Conservation (phyloP, 306 rosid species). For the Oemleria cerasiformis region DNA sequence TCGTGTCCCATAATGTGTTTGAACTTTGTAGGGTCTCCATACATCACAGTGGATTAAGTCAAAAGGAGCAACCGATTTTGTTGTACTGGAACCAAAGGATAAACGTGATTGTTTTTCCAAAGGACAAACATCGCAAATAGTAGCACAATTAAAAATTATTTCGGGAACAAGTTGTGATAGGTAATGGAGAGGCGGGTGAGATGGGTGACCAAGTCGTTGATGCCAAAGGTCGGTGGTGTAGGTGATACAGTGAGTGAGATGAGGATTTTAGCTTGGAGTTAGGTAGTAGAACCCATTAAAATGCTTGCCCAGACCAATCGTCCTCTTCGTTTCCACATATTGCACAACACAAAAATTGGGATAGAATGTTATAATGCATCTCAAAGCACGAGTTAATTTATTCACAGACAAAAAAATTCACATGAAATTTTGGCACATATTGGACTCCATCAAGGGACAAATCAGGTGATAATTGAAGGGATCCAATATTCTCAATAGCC, state of each 20-base stretch:
- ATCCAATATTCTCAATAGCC: too few relatives aligned
- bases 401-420: too few relatives aligned
- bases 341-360: slow-evolving; percentile 4
- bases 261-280: neutral
- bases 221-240: neutral
- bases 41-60: neutral
- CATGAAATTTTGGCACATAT: too few relatives aligned
- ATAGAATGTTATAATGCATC: neutral
- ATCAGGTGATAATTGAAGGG: too few relatives aligned
- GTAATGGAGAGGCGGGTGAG: neutral
- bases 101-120: neutral
- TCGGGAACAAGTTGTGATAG: neutral
- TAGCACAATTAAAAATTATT: neutral
- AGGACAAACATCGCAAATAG: neutral
- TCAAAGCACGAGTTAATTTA: neutral
- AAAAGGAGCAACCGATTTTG: neutral
- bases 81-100: neutral
- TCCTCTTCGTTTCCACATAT: slow-evolving; percentile 1
- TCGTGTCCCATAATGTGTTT: neutral
- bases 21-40: neutral
- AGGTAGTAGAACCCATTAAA: neutral
- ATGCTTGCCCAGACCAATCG: slow-evolving; percentile 16
- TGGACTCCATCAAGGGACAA: too few relatives aligned
- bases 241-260: neutral
- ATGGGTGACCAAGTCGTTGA: neutral